Evolutionary conservation across 768 basidiomycete genomes (phyloP), one percentile per base, ranked within the genome.

Genomic region (Pholiota conissans): DNA sequence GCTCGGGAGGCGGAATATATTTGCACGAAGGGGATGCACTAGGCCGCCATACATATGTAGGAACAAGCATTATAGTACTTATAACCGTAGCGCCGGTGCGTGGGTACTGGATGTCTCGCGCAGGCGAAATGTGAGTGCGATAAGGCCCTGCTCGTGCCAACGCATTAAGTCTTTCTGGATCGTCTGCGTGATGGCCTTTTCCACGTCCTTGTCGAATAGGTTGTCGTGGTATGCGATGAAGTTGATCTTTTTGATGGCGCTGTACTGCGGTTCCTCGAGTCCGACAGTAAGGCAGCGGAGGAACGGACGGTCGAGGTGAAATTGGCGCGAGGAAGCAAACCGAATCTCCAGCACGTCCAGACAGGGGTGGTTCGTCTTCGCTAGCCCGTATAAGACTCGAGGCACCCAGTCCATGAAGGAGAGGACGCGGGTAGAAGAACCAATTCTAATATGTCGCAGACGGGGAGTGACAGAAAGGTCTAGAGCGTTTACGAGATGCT

Each of bases 401-500:
- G 65, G 69, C 2, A 73, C 55, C 71, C 72, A 72, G 14, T 67
- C 62, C 57, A 73, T 62, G 46, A 71, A 61, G 5, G 67, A 61
- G 0, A 72, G 59, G 9, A 72, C 70, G 18, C 67, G 66, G 32
- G 55, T 61, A 6, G 72, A 64, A 5, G 69, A 71, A 14, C 69
- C 69, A 0, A 71, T 56, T 42, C 63, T 64, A 14, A 73, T 55
- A 34, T 64, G 61, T 34, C 61, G 63, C 20, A 73, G 61, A 8
- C 57, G 54, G 5, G 65, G 65, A 5, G 65, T 62, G 8, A 35
- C 26, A 4, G 65, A 66, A 2, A 71, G 59, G 39, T 71, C 65
- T 24, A 72, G 58, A 14, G 53, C 29, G 27, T 55, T 32, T 14
- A 59, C 39, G 26, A 59, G 30, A 9, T 40, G 46, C 18, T 59